Base-by-base conservation (phyloP, 257 asterid genomes). In the Przewalskia tangutica region DNA sequence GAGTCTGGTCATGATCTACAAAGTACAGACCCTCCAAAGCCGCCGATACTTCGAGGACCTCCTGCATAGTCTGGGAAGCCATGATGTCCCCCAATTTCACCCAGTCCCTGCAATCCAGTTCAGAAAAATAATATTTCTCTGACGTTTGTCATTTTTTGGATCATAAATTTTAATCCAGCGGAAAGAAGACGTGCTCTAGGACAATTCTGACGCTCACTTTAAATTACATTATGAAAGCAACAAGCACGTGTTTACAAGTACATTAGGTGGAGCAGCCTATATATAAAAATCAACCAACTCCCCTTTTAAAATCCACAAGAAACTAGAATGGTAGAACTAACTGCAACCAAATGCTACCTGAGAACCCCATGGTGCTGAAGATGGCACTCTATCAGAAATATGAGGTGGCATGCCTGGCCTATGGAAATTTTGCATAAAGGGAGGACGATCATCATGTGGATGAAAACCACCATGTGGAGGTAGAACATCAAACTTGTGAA, bases 41-140 rank as follows among this genome's bases (percentile, higher is more conserved):
- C 94, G 85, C 97, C 91, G 77, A 84, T 85, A 83, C 97, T 89
- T 91, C 97, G 95, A 80, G 93, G 97, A 83, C 89, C 90, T 66
- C 93, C 97, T 36, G 90, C 87, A 85, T 88, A 91, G 62, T 95
- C 98, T 8, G 97, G 93, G 84, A 90, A 88, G 83, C 97, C 97
- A 85, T 89, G 80, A 23, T 91, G 92, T 36, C 94, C 97, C 73
- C 91, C 83, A 27, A 89, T 95, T 81, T 91, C 97, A 38, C 89
- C 81, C 51, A 83, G 87, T 73, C 97, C 97, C 99, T 95, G 90
- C 87, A 89, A 76, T 73, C 55, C 84, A 85, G 83, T 83, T 80
- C 84, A 80, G 80, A n/a, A 32, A 50, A 40, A 14, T 48, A 83
- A 77, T 71, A 71, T 75, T 11, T 27, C 58, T 20, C 42, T 23